Base-by-base conservation (phyloP, 371 early-diverging fungal species). In the Mortierella sp. region DNA sequence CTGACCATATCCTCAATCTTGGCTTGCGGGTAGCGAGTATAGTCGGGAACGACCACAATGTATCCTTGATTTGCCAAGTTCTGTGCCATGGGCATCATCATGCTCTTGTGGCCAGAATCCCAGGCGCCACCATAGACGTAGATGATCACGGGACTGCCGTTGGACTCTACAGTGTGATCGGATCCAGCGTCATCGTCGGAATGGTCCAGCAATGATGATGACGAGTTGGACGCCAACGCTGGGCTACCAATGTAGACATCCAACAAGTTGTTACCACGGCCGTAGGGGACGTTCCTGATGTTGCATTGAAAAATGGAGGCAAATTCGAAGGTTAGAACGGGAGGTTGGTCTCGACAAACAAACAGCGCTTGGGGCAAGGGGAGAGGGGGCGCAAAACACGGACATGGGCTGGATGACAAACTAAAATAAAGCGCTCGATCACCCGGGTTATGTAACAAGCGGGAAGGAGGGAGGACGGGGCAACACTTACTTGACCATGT, bases 21-120 rank as follows among this genome's bases (percentile, higher is more conserved):
- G 48, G 73, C 81, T 23, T 67, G 57, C 1, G 70, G 63, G 61
- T 72, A 59, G 18, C 71, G 69, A 13, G 70, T 81, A 26, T 78
- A 78, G 56, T 81, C 78, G 5, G 81, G 81, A 10, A 81, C 81
- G 7, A 81, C 68, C 0, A 81, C 81, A 26, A 81, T 53, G 45
- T 81, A 81, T 16, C 81, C 81, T 55, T 81, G 81, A 30, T 64
- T 81, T 39, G 78, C 73, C 27, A 81, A 42, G 68, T 81, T 81
- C 61, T 81, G 73, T 12, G 81, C 81, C 61, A 78, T 67, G 51
- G 81, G 81, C 81, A 81, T 72, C 49, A 78, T 65, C 67, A 68
- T 81, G 47, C 64, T 62, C 63, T 73, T 78, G 48, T 78, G 78
- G 43, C 81, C 81, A 10, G 74, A 68, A 27, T 74, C 74, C 74